These are phyloP conservation scores for Populus ilicifolia DNA, from an alignment of 345 rosid genomes.

Conservation along the genomic window DNA sequence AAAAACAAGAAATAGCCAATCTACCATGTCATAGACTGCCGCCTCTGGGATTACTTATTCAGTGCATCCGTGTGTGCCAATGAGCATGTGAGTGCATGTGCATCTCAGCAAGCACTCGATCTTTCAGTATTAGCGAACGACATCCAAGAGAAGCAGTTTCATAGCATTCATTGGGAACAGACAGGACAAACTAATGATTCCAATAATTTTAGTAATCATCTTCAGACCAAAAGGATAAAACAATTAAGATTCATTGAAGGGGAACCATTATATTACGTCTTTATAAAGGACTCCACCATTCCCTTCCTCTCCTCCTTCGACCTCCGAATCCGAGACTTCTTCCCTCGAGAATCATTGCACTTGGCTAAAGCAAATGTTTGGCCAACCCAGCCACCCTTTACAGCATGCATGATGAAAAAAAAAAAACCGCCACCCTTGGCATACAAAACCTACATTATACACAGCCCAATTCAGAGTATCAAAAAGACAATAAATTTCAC, in stretches of 20 bases:
- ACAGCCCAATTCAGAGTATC: background rate
- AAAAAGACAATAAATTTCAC: background rate
- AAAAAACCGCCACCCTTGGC: slow-evolving; percentile 13
- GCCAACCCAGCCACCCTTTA: slow-evolving; percentile 67
- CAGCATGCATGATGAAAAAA: slow-evolving; percentile 52
- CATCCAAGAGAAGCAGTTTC: background rate
- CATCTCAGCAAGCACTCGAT: background rate
- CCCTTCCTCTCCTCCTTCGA: slow-evolving; percentile 90
- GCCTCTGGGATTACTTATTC: background rate
- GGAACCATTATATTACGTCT: slow-evolving; percentile 45
- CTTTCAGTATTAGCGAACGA: background rate
- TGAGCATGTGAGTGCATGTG: background rate
- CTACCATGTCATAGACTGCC: background rate
- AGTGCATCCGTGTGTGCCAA: background rate
- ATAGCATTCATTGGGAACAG: background rate
- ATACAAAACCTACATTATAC: slow-evolving; percentile 12
- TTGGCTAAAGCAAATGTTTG: slow-evolving; percentile 77
- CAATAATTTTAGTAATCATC: background rate
- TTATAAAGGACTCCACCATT: slow-evolving; percentile 78
- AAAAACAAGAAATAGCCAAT: background rate
- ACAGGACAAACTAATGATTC: background rate
- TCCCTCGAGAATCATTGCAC: slow-evolving; percentile 61
- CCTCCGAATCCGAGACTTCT: slow-evolving; percentile 74
- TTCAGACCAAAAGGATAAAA: background rate
- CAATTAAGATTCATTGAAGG: slow-evolving; percentile 15